These are phyloP conservation scores for Sphaerulina populicola DNA, from an alignment of 2,329 filamentous ascomycete genomes.

Conservation along the genomic window DNA sequence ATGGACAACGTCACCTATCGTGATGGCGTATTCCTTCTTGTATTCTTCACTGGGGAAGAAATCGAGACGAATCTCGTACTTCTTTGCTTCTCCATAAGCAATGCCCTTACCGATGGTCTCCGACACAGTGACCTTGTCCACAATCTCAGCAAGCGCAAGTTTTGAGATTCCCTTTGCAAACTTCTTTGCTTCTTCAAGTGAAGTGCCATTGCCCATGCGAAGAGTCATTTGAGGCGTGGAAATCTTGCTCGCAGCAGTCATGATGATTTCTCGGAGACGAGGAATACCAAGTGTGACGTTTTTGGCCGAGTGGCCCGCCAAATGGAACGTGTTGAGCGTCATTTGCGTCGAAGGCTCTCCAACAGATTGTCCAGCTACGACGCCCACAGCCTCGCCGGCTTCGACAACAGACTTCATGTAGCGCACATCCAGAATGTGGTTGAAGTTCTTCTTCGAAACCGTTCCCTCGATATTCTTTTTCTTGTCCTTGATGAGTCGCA, in stretches of 20 bases:
- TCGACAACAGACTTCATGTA: conserved; percentile 89
- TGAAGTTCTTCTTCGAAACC: conserved; percentile 62
- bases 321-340: conserved; percentile 99
- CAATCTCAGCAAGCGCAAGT: conserved; percentile 71
- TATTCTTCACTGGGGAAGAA: conserved; percentile 85
- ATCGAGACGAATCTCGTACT: conserved; percentile 70
- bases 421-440: conserved; percentile 79
- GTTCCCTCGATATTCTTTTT: conserved; percentile 43
- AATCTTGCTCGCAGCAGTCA: conserved; percentile 87
- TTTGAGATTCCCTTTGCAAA: conserved; percentile 91
- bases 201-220: conserved; percentile 63
- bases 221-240: conserved; percentile 88
- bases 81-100: conserved; percentile 64
- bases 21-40: conserved; percentile 74
- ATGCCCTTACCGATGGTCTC: conserved; percentile 69
- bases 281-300: conserved; percentile 99
- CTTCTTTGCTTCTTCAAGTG: conserved; percentile 58
- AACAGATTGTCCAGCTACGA: conserved; percentile 91
- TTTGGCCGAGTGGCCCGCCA: conserved; percentile 95
- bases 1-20: conserved; percentile 63
- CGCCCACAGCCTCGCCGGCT: conserved; percentile 90
- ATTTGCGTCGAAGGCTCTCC: conserved; percentile 98
- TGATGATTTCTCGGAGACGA: conserved; percentile 90
- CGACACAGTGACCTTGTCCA: conserved; percentile 71
- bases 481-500: conserved; percentile 50